Percentiles rank a stretch among this genome's conserved stretches.
Evolutionary conservation across 2,329 filamentous ascomycete species (phyloP).

Genomic region (Paecilomyces fulvus): DNA sequence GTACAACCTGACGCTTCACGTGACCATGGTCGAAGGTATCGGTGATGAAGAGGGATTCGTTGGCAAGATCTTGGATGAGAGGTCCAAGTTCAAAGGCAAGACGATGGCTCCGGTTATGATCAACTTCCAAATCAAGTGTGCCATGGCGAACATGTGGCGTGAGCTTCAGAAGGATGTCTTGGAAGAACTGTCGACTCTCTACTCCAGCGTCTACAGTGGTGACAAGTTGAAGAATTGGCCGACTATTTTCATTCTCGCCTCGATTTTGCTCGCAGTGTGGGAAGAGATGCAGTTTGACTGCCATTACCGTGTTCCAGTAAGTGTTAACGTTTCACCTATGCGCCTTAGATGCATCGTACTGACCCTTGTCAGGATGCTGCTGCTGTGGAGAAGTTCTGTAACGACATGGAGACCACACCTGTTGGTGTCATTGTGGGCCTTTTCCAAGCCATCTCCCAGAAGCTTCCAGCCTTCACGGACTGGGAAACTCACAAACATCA

Average conservation of each 20-base stretch:
- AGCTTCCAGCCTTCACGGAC: conserved; percentile 82
- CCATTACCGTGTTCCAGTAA: conserved; percentile 75
- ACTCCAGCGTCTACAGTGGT: conserved; percentile 96
- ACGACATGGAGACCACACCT: conserved; percentile 91
- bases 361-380: conserved; percentile 50
- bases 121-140: conserved; percentile 98
- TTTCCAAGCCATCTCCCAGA: conserved; percentile 96
- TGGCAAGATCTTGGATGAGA: conserved; percentile 76
- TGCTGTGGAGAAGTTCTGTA: conserved; percentile 88
- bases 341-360: conserved; percentile 2
- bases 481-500: conserved; percentile 92
- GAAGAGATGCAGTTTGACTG: conserved; percentile 99
- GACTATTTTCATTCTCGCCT: conserved; percentile 94
- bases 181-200: conserved; percentile 82
- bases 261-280: conserved; percentile 88
- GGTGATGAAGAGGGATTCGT: conserved; percentile 69
- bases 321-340: conserved; percentile 3
- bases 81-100: conserved; percentile 82
- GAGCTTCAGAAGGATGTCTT: conserved; percentile 93
- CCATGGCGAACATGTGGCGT: conserved; percentile 95
- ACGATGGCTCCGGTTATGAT: conserved; percentile 95
- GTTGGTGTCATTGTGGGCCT: conserved; percentile 94
- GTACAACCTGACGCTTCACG: conserved; percentile 90
- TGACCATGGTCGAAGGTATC: conserved; percentile 87
- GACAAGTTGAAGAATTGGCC: conserved; percentile 99